Evolutionary conservation across 805 yeast genomes (phyloP), one percentile per base, ranked within the genome.

Genomic region (Priceomyces fermenticarens): DNA sequence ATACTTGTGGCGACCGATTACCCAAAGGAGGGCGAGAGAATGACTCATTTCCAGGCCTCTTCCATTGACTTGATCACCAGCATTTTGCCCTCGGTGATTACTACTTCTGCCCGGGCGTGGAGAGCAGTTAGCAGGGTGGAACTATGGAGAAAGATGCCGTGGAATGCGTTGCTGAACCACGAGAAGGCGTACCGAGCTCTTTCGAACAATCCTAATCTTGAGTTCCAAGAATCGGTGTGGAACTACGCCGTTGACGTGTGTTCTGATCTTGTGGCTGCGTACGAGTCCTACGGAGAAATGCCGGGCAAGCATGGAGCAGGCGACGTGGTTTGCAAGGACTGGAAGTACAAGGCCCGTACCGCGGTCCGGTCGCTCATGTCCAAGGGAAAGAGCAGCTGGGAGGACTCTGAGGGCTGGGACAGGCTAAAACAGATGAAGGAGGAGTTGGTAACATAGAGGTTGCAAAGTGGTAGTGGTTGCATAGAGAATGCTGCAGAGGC

Each of bases 151-250:
- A 72, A 73, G 29, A 79, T 77, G 52, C 96, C 97, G 11, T 89
- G 97, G 96, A 76, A 78, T 4, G 85, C 96, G 0, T 68, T 93
- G 39, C 93, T 83, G 25, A 81, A 88, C 52, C 83, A 85, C 52
- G 97, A 89, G 54, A 87, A 85, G 60, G 96, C 96, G 0, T 88
- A 78, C 57, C 74, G 96, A 50, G 85, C 93, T 0, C 65, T 79
- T 10, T 65, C 80, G 2, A 81, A 80, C 42, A 70, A 76, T 29
- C 85, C 95, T 1, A 83, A 81, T 36, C 63, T 88, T 41, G 81
- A 75, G 20, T 65, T 77, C 0, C 74, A 78, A 46, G 89, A 83
- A 54, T 51, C 47, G 3, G 70, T 75, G 0, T 90, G 96, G 95
- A 75, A 78, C 46, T 83, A 79, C 28, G 88, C 95, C 0, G 89